A percentile compares a stretch with the other conserved stretches of the same genome.
Conservation (phyloP, 129 eudicot species). For the Artemisia tridentata region DNA sequence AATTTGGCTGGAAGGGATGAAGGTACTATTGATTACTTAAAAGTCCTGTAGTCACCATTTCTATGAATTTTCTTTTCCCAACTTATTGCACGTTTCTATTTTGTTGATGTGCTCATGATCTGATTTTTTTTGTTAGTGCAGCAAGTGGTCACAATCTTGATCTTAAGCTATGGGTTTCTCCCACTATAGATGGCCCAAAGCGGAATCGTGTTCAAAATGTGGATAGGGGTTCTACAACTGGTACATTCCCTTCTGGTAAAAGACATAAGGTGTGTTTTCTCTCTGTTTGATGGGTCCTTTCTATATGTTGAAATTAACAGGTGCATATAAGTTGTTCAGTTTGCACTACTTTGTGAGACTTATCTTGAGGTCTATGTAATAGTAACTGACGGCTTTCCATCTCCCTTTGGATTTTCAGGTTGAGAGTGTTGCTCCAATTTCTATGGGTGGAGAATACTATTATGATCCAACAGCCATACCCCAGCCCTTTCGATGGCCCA, state of each 20-base stretch:
- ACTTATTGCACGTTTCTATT: conserved; percentile 3
- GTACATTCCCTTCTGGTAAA: conserved; percentile 42
- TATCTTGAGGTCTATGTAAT: neutral
- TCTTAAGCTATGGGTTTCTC: conserved; percentile 69
- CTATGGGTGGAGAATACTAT: conserved; percentile 26
- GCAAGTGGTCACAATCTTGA: conserved; percentile 60
- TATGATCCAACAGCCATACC: conserved; percentile 32
- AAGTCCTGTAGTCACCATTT: conserved; percentile 8
- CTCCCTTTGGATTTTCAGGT: conserved; percentile 34
- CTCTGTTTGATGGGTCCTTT: neutral
- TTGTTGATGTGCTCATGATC: conserved; percentile 5
- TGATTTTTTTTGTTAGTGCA: conserved; percentile 27
- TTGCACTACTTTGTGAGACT: neutral
- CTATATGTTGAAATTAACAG: neutral
- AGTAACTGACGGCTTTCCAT: conserved; percentile 13
- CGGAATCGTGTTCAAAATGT: conserved; percentile 28
- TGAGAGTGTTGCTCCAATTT: conserved; percentile 31
- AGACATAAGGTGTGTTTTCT: conserved; percentile 45
- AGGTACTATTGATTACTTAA: conserved; percentile 38
- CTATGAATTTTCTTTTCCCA: neutral
- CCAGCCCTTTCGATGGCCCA: conserved; percentile 36
- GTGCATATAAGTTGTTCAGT: neutral
- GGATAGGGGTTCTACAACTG: conserved; percentile 30
- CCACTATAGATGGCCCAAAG: conserved; percentile 41
- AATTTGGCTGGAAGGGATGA: conserved; percentile 31